A percentile compares a stretch with the other conserved stretches of the same genome.
phyloP scores from a whole-genome alignment of 2,329 filamentous ascomycete genomes.

The Aspergillus transmontanensis region DNA sequence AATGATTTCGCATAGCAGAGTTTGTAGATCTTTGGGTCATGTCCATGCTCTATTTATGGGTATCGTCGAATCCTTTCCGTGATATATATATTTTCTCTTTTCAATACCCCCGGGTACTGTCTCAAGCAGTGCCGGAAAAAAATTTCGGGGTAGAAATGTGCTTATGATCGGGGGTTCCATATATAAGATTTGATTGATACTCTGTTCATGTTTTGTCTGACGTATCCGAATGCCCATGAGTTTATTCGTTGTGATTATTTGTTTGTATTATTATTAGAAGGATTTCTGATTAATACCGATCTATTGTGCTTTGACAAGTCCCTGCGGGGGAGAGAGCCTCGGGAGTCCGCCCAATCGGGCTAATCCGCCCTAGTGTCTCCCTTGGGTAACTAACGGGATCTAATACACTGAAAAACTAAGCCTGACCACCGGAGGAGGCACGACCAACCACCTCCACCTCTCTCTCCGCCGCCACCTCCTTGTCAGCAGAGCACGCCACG shows the following conservation, averaged over 20 bases:
- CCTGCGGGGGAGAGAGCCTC: constrained; percentile 17
- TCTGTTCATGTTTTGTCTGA: not conserved
- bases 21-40: not conserved
- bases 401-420: constrained; percentile 10
- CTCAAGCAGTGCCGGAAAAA: not conserved
- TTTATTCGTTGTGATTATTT: not conserved
- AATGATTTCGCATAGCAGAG: not conserved
- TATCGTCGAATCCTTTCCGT: not conserved
- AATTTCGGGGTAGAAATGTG: not conserved
- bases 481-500: constrained; percentile 34
- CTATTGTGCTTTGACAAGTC: constrained; percentile 4
- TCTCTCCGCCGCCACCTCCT: constrained; percentile 31
- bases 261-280: not conserved
- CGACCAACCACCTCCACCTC: constrained; percentile 25
- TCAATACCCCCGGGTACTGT: not conserved
- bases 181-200: not conserved
- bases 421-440: constrained; percentile 12
- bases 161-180: not conserved
- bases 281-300: not conserved
- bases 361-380: constrained; percentile 13
- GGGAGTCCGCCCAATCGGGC: constrained; percentile 20
- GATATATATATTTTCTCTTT: not conserved
- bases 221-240: not conserved
- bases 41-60: not conserved
- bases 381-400: constrained; percentile 7